Conservation (phyloP, 192 early-diverging fungal species). For the Coemansia pectinata region DNA sequence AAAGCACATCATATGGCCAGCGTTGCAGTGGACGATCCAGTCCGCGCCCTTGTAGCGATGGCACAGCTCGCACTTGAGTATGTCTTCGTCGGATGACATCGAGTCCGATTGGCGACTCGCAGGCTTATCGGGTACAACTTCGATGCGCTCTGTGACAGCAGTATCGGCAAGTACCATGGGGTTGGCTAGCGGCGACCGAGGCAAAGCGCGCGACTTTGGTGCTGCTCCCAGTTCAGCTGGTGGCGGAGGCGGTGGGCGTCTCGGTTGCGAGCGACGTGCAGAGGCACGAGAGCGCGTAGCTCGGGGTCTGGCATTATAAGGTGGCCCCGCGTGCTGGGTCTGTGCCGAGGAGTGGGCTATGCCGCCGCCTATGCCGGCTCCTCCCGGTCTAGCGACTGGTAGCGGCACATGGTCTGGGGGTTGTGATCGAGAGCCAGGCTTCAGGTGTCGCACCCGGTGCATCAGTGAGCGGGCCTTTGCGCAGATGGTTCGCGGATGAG, state of each 20-base stretch:
- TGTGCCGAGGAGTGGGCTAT: slow-evolving; percentile 11
- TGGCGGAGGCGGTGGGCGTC: slow-evolving; percentile 8
- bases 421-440: slow-evolving; percentile 8
- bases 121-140: background rate
- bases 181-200: slow-evolving; percentile 52
- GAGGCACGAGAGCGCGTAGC: background rate
- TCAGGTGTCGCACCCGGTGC: slow-evolving; percentile 27
- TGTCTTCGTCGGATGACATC: slow-evolving; percentile 36
- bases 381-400: background rate
- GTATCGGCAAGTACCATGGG: slow-evolving; percentile 8
- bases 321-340: background rate
- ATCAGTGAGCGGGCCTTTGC: slow-evolving; percentile 37
- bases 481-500: slow-evolving; percentile 46
- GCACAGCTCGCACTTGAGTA: slow-evolving; percentile 31
- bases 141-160: background rate
- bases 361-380: background rate
- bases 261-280: background rate
- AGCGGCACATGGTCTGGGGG: background rate
- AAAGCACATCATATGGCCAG: slow-evolving; percentile 39
- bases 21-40: slow-evolving; percentile 35
- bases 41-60: slow-evolving; percentile 31
- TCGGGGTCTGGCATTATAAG: background rate
- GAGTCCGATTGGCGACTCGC: background rate
- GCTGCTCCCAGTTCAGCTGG: background rate
- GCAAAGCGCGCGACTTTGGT: slow-evolving; percentile 29